A percentile compares a stretch with the other conserved stretches of the same genome.
Evolutionary conservation across 2,329 filamentous ascomycete genomes (phyloP).

Genomic region (Septoria linicola): DNA sequence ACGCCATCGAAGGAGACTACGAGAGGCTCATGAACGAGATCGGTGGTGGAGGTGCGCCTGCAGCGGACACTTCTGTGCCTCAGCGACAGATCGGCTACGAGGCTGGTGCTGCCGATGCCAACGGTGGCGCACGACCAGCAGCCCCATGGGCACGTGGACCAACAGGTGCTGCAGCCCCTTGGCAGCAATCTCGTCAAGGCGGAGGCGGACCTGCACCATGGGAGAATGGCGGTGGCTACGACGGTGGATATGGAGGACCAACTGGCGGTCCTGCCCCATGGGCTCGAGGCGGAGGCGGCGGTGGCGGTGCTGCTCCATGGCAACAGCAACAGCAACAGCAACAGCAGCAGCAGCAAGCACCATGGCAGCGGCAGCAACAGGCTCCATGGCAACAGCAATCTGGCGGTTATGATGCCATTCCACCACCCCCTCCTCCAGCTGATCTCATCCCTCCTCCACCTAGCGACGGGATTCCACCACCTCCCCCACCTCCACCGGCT

Average conservation of each 20-base stretch:
- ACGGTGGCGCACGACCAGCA: slow-evolving; percentile 57
- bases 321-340: slow-evolving; percentile 31
- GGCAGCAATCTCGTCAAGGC: slow-evolving; percentile 32
- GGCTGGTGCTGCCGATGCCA: slow-evolving; percentile 60
- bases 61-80: slow-evolving; percentile 53
- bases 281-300: slow-evolving; percentile 23
- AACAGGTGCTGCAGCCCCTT: slow-evolving; percentile 39
- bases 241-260: slow-evolving; percentile 27
- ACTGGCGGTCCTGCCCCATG: slow-evolving; percentile 27
- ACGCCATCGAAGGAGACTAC: slow-evolving; percentile 83
- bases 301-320: slow-evolving; percentile 33
- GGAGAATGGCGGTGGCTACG: slow-evolving; percentile 31
- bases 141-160: slow-evolving; percentile 34
- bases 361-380: slow-evolving; percentile 21
- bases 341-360: too few relatives aligned
- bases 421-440: slow-evolving; percentile 61
- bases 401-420: slow-evolving; percentile 44
- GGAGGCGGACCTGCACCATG: slow-evolving; percentile 41
- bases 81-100: slow-evolving; percentile 85
- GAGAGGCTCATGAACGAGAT: slow-evolving; percentile 99
- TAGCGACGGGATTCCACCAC: slow-evolving; percentile 4
- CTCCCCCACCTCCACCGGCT: too few relatives aligned
- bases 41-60: slow-evolving; percentile 55
- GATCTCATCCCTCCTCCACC: too few relatives aligned
- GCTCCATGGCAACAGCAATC: slow-evolving; percentile 18